These are phyloP conservation scores for Neocatenulostroma microsporum DNA, from an alignment of 2,329 filamentous ascomycete genomes.

Conservation along the genomic window DNA sequence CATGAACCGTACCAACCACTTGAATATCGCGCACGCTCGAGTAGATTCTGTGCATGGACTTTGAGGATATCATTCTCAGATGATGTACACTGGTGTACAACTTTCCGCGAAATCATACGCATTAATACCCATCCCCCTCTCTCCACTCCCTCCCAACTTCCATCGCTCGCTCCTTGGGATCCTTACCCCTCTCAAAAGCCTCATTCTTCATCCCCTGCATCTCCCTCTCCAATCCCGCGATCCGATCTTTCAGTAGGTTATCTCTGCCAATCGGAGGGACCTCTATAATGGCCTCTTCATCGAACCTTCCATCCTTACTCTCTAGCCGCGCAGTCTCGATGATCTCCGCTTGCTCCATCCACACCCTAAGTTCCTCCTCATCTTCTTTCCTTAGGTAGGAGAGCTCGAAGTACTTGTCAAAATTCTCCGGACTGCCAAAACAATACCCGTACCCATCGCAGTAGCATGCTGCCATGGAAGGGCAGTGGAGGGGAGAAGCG, in stretches of 20 bases:
- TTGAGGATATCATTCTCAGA: too few relatives aligned
- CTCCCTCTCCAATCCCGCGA: slow-evolving; percentile 36
- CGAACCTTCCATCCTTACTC: slow-evolving; percentile 35
- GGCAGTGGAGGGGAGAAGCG: slow-evolving; percentile 42
- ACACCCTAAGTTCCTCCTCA: slow-evolving; percentile 35
- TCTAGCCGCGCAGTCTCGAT: slow-evolving; percentile 31
- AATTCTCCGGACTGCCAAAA: slow-evolving; percentile 46
- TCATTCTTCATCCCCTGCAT: slow-evolving; percentile 36
- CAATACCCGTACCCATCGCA: slow-evolving; percentile 59
- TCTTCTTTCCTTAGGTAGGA: slow-evolving; percentile 35
- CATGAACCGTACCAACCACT: too few relatives aligned
- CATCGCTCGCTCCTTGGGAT: slow-evolving; percentile 44
- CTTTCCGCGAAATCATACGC: too few relatives aligned
- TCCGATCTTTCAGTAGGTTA: slow-evolving; percentile 35
- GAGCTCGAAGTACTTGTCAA: slow-evolving; percentile 43
- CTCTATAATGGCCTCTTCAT: slow-evolving; percentile 31
- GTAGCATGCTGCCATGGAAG: slow-evolving; percentile 50
- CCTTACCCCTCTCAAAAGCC: slow-evolving; percentile 45
- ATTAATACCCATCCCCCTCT: slow-evolving; percentile 49
- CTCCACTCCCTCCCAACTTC: slow-evolving; percentile 49
- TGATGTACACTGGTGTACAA: too few relatives aligned
- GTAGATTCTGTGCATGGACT: too few relatives aligned
- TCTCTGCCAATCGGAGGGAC: slow-evolving; percentile 38
- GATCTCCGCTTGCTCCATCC: slow-evolving; percentile 34
- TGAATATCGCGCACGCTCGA: too few relatives aligned